Base-by-base conservation (phyloP, 164 flowering plant species). In the Cinnamomum chago region DNA sequence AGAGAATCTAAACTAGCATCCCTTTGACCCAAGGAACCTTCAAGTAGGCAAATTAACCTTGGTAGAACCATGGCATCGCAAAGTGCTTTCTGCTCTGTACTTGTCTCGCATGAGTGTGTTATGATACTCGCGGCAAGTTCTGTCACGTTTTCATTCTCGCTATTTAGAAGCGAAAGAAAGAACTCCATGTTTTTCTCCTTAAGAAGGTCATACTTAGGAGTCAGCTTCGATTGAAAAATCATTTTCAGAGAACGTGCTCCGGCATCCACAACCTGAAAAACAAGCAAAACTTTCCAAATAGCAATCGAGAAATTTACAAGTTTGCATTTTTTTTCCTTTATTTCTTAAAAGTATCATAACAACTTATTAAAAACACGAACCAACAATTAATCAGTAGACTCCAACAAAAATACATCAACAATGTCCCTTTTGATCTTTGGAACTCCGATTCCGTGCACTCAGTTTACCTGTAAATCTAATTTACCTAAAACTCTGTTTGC, bases 91-190 rank as follows among this genome's bases (percentile, higher is more conserved):
- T 94, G 98, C 82, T 96, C 98, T 28, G 70, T 66, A 80, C 70
- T 84, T 74, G 90, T 86, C 85, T 83, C 78, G 80, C 98, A 94
- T 28, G 99, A 93, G 81, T 92, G 97, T 28, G 90, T 81, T 66
- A 94, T 89, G 71, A 96, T 90, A 77, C 91, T 89, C 35, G 93
- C 92, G 75, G 94, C 97, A 79, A 96, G 93, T 76, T 90, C 97
- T 50, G 85, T 87, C 70, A 91, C 91, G 85, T 87, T 94, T 80
- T 92, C 99, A 81, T 87, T 92, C 73, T 89, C 85, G 72, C 86
- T 88, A 73, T 87, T 87, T 77, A 96, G 75, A 58, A 96, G 82
- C 17, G 93, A 87, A 24, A 90, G 77, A 71, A 96, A 85, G 73
- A 89, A 92, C 23, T 86, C 86, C 85, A 88, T 80, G 73, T 87